Percentiles rank a stretch among this genome's conserved stretches.
Evolutionary conservation across 106 monocot species (phyloP).

Genomic region (Triglochin maritima): DNA sequence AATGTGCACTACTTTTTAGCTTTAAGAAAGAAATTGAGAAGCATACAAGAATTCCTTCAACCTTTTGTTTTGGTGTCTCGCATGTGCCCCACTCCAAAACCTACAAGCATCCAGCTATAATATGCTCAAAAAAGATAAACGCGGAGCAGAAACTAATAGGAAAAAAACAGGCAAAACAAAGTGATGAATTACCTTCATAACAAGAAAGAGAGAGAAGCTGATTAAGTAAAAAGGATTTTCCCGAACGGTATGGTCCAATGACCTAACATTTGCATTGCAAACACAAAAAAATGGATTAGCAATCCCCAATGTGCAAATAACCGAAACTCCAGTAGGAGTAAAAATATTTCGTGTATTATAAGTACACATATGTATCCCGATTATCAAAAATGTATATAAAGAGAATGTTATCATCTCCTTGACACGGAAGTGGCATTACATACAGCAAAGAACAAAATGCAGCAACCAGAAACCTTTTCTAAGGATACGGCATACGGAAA

Average conservation of each 20-base stretch:
- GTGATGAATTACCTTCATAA: conserved; percentile 62
- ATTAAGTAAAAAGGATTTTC: conserved; percentile 97
- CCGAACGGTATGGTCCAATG: conserved; percentile 97
- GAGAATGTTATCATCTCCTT: no score
- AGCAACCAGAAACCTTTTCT: no score
- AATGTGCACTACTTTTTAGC: neutral
- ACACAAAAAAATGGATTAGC: neutral
- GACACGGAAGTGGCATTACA: no score
- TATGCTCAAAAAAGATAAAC: neutral
- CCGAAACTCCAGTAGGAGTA: no score
- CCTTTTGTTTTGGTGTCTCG: conserved; percentile 99
- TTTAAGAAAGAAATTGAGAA: neutral
- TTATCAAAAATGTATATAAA: no score
- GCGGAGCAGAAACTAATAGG: neutral
- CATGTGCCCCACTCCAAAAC: conserved; percentile 99
- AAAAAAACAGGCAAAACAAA: neutral
- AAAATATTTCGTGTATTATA: no score
- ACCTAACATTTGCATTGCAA: conserved; percentile 36
- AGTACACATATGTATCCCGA: no score
- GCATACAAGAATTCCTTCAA: conserved; percentile 12
- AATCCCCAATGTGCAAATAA: neutral
- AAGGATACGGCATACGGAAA: no score
- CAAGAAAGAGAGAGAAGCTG: conserved; percentile 95
- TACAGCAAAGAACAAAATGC: no score
- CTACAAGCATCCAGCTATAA: conserved; percentile 27